A percentile compares a stretch with the other conserved stretches of the same genome.
Conservation (phyloP, 441 rosid species). For the Arabidopsis lyrata region DNA sequence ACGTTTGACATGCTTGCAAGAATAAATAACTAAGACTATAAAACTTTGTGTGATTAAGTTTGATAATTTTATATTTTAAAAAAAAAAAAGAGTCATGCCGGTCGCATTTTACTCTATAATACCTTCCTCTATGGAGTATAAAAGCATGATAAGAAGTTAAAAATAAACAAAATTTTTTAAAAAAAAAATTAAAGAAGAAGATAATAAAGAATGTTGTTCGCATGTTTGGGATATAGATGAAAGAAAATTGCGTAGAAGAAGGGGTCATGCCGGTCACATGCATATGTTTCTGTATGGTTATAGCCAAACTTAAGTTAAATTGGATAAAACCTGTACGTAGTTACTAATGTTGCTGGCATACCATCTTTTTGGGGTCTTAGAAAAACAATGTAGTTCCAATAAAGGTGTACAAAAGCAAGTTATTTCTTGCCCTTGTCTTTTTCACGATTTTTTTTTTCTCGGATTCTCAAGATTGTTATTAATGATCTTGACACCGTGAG, state of each 20-base stretch:
- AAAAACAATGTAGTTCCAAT: neutral
- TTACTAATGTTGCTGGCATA: neutral
- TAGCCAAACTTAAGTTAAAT: neutral
- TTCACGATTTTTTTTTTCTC: too few species aligned
- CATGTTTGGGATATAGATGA: neutral
- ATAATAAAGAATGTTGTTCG: constrained; percentile 13
- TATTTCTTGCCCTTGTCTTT: too few species aligned
- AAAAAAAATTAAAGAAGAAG: neutral
- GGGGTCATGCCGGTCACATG: constrained; percentile 29
- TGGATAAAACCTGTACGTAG: neutral
- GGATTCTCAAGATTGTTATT: too few species aligned
- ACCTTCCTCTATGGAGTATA: neutral
- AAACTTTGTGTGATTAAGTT: neutral
- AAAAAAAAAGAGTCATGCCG: constrained; percentile 26
- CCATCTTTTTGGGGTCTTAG: neutral
- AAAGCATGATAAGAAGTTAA: neutral
- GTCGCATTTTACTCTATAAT: constrained; percentile 22
- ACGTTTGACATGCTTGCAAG: neutral
- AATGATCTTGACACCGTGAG: too few species aligned
- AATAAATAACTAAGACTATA: neutral
- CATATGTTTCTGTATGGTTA: constrained; percentile 32
- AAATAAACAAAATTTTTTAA: neutral
- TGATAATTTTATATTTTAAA: neutral
- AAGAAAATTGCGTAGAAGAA: constrained; percentile 20
- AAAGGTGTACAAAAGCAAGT: too few species aligned